A percentile compares a stretch with the other conserved stretches of the same genome.
Evolutionary conservation across 768 basidiomycete species (phyloP).

Genomic region (Leccinum subgranulosum): DNA sequence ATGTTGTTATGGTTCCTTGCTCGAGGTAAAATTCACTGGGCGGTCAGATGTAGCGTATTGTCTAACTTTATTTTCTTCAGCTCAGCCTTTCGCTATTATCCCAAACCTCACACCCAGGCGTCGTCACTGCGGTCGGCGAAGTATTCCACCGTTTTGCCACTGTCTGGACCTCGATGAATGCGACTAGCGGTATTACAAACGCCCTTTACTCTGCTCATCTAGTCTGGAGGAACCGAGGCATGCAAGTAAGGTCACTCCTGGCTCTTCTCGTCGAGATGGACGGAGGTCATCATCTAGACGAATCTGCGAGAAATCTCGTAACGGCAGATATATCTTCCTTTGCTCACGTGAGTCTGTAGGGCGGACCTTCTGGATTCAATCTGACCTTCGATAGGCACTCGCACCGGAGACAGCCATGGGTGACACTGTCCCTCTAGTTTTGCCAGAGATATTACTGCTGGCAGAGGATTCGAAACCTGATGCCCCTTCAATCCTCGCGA

Average conservation of each 20-base stretch:
- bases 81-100: slow-evolving; percentile 53
- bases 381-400: slow-evolving; percentile 33
- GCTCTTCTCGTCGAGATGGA: slow-evolving; percentile 65
- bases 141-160: slow-evolving; percentile 67
- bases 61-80: slow-evolving; percentile 31
- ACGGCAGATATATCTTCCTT: slow-evolving; percentile 58
- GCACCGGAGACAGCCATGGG: slow-evolving; percentile 36
- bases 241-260: slow-evolving; percentile 64
- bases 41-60: background rate
- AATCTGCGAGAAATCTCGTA: slow-evolving; percentile 56
- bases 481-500: slow-evolving; percentile 68
- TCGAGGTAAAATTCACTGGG: slow-evolving; percentile 50
- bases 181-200: slow-evolving; percentile 48
- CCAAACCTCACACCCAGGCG: slow-evolving; percentile 47
- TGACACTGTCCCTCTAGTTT: slow-evolving; percentile 34
- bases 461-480: slow-evolving; percentile 55
- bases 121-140: slow-evolving; percentile 62
- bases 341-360: slow-evolving; percentile 46
- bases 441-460: slow-evolving; percentile 68
- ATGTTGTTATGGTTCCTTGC: slow-evolving; percentile 63
- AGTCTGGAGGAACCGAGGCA: slow-evolving; percentile 59
- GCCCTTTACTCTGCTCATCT: slow-evolving; percentile 63
- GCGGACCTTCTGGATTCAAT: background rate
- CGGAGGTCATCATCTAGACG: slow-evolving; percentile 52
- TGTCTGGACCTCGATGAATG: slow-evolving; percentile 79